phyloP scores from a whole-genome alignment of 2,329 filamentous ascomycete species.

The Geosmithia putterillii region DNA sequence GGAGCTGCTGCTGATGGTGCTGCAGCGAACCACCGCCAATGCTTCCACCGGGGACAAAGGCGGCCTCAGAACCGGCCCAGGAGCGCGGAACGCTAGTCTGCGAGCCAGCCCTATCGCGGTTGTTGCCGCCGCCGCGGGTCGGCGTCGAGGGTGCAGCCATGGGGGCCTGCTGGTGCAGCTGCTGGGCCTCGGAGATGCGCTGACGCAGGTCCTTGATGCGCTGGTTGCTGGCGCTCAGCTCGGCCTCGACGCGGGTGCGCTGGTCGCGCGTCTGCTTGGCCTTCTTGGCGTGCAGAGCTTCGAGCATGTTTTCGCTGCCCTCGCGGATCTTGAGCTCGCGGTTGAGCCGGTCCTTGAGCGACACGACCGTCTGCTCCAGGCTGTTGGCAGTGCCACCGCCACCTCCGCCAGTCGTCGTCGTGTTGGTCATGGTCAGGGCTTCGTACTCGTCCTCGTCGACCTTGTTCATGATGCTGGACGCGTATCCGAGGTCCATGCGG shows the following conservation, averaged over 20 bases:
- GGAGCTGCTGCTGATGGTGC: background rate
- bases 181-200: slow-evolving; percentile 48
- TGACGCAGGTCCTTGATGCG: slow-evolving; percentile 49
- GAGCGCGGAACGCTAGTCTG: slow-evolving; percentile 44
- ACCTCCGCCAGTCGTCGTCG: too few relatives aligned
- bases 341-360: slow-evolving; percentile 73
- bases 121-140: slow-evolving; percentile 34
- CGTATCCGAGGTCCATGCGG: slow-evolving; percentile 21
- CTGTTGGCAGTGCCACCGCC: slow-evolving; percentile 13
- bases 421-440: too few relatives aligned
- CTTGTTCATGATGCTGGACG: slow-evolving; percentile 36
- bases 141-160: slow-evolving; percentile 38
- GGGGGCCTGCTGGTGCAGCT: slow-evolving; percentile 27
- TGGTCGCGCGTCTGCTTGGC: slow-evolving; percentile 90
- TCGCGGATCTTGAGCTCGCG: slow-evolving; percentile 97
- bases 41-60: too few relatives aligned
- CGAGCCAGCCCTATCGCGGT: slow-evolving; percentile 39
- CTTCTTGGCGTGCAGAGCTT: slow-evolving; percentile 88
- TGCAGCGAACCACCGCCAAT: too few relatives aligned
- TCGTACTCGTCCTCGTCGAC: slow-evolving; percentile 49
- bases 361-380: slow-evolving; percentile 64
- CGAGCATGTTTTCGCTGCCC: slow-evolving; percentile 93
- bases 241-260: slow-evolving; percentile 66
- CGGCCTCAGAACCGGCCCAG: slow-evolving; percentile 43
- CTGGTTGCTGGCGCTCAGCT: slow-evolving; percentile 78